A percentile compares a stretch with the other conserved stretches of the same genome.
phyloP scores from a whole-genome alignment of 441 rosid genomes.

The Erysimum pusillum region DNA sequence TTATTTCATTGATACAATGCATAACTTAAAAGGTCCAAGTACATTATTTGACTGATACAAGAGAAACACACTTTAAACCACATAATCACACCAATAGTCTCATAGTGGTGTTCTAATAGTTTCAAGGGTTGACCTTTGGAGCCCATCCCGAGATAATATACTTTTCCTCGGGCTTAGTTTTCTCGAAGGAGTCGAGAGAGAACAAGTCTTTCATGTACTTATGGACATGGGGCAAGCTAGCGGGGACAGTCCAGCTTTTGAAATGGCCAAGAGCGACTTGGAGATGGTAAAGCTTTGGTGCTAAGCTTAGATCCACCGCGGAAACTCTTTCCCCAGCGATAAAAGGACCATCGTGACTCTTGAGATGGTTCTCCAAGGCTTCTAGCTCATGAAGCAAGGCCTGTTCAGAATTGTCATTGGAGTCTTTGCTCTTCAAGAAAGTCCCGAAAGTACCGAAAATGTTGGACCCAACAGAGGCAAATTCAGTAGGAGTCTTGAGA shows the following conservation, averaged over 20 bases:
- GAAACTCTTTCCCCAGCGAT: constrained; percentile 81
- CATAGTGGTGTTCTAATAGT: constrained; percentile 12
- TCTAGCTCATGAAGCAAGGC: constrained; percentile 77
- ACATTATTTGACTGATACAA: constrained; percentile 22
- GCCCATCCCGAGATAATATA: constrained; percentile 83
- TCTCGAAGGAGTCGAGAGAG: constrained; percentile 68
- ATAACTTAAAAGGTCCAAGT: constrained; percentile 22
- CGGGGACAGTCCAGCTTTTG: constrained; percentile 85
- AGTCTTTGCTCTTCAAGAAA: constrained; percentile 88
- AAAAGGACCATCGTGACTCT: constrained; percentile 77
- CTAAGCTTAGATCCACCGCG: constrained; percentile 88
- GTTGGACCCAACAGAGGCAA: constrained; percentile 78
- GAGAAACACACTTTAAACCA: constrained; percentile 32
- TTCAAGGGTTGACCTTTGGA: constrained; percentile 79
- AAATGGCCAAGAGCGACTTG: constrained; percentile 83
- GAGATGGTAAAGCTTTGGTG: constrained; percentile 92
- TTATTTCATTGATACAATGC: constrained; percentile 26
- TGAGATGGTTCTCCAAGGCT: constrained; percentile 84
- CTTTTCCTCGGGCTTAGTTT: constrained; percentile 68
- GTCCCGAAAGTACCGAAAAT: constrained; percentile 69
- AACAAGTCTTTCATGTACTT: constrained; percentile 67
- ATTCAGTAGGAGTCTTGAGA: constrained; percentile 68
- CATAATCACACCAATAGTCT: constrained; percentile 11
- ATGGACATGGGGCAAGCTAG: constrained; percentile 65
- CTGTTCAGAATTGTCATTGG: constrained; percentile 73